These are phyloP conservation scores for Alternaria postmessia DNA, from an alignment of 2,329 filamentous ascomycete genomes.

Conservation along the genomic window DNA sequence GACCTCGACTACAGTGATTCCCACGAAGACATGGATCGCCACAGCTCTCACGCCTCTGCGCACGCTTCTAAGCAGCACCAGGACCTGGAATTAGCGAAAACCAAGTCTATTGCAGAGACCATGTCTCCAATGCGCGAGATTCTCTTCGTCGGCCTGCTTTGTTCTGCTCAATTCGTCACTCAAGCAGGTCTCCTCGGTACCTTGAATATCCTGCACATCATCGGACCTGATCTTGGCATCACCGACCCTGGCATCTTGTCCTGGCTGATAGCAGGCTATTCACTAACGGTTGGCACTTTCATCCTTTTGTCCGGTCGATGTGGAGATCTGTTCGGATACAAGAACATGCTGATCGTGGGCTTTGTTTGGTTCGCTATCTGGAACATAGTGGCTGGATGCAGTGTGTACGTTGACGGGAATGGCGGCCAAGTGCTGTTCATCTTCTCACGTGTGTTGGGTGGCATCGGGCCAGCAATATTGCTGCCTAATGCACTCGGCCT, in stretches of 20 bases:
- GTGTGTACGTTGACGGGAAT: conserved; percentile 46
- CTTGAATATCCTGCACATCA: conserved; percentile 53
- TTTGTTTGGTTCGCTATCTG: conserved; percentile 60
- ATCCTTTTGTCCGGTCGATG: conserved; percentile 60
- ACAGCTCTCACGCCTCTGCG: neutral
- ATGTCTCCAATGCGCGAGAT: conserved; percentile 36
- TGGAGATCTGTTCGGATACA: conserved; percentile 61
- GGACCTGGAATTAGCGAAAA: conserved; percentile 26
- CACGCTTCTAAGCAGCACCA: neutral
- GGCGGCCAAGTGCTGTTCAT: conserved; percentile 48
- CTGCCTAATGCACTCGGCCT: conserved; percentile 72
- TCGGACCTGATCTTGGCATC: conserved; percentile 53
- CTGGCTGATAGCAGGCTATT: conserved; percentile 60
- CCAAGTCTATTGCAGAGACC: conserved; percentile 32
- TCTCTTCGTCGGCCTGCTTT: conserved; percentile 37
- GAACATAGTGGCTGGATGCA: conserved; percentile 57
- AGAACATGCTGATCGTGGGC: conserved; percentile 58
- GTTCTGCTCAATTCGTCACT: conserved; percentile 48
- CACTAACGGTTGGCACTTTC: conserved; percentile 60
- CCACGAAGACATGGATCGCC: neutral
- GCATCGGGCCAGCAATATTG: conserved; percentile 68
- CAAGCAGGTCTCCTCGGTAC: conserved; percentile 51
- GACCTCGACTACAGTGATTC: neutral
- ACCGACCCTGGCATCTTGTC: conserved; percentile 52
- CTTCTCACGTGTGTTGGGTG: conserved; percentile 49